Percentiles rank a stretch among this genome's conserved stretches.
Evolutionary conservation across 768 basidiomycete genomes (phyloP).

Genomic region (Cyathus striatus): DNA sequence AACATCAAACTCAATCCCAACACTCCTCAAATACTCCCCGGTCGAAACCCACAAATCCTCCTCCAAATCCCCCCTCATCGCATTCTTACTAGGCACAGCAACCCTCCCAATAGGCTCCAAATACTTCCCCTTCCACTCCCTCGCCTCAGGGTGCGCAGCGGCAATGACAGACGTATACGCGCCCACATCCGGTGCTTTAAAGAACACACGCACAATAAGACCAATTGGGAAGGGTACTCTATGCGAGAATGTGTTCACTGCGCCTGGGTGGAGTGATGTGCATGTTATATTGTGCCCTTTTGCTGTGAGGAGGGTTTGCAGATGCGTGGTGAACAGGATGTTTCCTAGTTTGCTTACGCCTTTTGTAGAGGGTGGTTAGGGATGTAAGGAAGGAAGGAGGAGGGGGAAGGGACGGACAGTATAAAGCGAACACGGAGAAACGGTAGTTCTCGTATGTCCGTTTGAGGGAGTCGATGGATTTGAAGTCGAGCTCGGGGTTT

Average conservation of each 20-base stretch:
- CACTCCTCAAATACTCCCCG: slow-evolving; percentile 4
- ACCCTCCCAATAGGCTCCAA: slow-evolving; percentile 11
- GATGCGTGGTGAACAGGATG: not conserved
- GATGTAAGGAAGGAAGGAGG: not conserved
- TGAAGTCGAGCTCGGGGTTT: slow-evolving; percentile 11
- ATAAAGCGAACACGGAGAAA: slow-evolving; percentile 9
- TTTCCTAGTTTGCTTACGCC: slow-evolving; percentile 15
- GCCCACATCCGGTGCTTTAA: slow-evolving; percentile 13
- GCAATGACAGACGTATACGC: slow-evolving; percentile 22
- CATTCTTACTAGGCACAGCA: slow-evolving; percentile 3
- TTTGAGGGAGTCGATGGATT: slow-evolving; percentile 13
- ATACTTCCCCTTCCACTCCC: slow-evolving; percentile 11
- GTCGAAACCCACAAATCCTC: slow-evolving; percentile 8
- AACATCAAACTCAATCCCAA: not conserved
- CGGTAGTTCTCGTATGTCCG: slow-evolving; percentile 8
- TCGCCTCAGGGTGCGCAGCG: slow-evolving; percentile 17
- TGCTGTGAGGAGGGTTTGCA: not conserved
- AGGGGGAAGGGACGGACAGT: slow-evolving; percentile 6
- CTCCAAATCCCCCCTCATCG: slow-evolving; percentile 5
- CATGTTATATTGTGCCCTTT: slow-evolving; percentile 11
- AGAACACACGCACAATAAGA: slow-evolving; percentile 12
- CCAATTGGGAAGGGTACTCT: slow-evolving; percentile 11
- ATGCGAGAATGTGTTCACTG: slow-evolving; percentile 22
- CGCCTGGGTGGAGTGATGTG: slow-evolving; percentile 19
- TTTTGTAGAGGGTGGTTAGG: not conserved